Base-by-base conservation (phyloP, 106 monocot species). In the Gastrodia elata region DNA sequence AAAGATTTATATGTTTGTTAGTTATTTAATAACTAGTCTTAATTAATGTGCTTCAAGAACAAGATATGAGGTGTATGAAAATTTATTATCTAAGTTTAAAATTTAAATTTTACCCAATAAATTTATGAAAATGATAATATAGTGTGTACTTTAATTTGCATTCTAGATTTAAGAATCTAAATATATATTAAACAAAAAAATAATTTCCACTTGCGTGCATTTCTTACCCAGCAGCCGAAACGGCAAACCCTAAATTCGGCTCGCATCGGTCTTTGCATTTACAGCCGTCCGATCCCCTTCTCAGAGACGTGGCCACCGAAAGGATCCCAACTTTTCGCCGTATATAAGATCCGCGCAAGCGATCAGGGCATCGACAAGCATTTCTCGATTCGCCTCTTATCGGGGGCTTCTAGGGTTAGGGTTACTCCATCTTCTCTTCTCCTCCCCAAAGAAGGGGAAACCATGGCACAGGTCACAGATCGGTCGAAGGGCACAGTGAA, bases 401-500 rank as follows among this genome's bases (percentile, higher is more conserved):
- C 38, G 18, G 69, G 25, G 24, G 40, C 25, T 37, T 40, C 25
- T 39, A 39, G 40, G 69, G 38, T 69, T 69, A 69, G 40, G 69
- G 40, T 69, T 69, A 40, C 16, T 2, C 26, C 25, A 6, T 69
- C 26, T 39, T 69, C 24, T 26, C 24, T 38, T 38, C 65, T 65
- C 0, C 37, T 36, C 37, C 38, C 61, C 25, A 4, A 5, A 57
- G 7, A 32, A 5, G 36, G 20, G n/a, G 67, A n/a, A 36, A 38
- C 16, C 34, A 69, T 69, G 69, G 38, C n/a, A 25, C 39, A 39
- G 69, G 25, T 3, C 22, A 34, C n/a, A 3, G 72, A 26, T 40
- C 69, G 69, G 25, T 35, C 6, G 22, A 69, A 69, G 40, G 69
- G 69, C 3, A 40, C 69, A 2, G 69, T 69, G 39, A 69, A 40